Evolutionary conservation across 805 yeast species (phyloP), one percentile per base, ranked within the genome.

Genomic region (Lipomyces anomalus): DNA sequence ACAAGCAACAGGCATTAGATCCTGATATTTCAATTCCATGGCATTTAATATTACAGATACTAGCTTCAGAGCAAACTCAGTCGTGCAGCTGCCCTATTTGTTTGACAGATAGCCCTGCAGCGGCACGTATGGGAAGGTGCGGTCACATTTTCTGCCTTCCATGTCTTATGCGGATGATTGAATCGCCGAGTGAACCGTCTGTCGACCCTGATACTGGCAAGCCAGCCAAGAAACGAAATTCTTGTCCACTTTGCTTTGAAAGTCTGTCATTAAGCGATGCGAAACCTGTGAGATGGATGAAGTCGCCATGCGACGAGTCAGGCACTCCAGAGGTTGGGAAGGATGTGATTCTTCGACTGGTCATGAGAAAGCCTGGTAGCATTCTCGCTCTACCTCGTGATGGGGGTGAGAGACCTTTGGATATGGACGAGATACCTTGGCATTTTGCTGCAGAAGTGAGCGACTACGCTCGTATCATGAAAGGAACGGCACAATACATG

Each of bases 81-180:
- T 36, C 47, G 7, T 62, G 71, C 21, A 79, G 80, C 32, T 92
- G 99, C 61, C 97, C 98, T 0, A 90, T 92, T 22, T 92, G 99
- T 62, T 68, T 92, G 11, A 74, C 81, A 26, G 94, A 86, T 41
- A 80, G 79, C 11, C 84, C 92, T 11, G 76, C 84, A 16, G 96
- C 97, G 0, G 97, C 98, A 2, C 70, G 97, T 44, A 94, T 92
- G 97, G 80, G 87, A 23, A 74, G 80, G 9, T 92, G 99, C 67
- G 98, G 99, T 4, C 99, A 92, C 61, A 74, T 88, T 13, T 78
- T 92, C 59, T 92, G 99, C 61, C 72, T 78, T 44, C 78, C 88
- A 11, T 92, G 99, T 63, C 64, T 90, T 24, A 63, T 88, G 44
- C 76, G 88, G 37, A 76, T 84, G 57, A 67, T 86, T 36, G 83